Base-by-base conservation (phyloP, 495 filamentous ascomycete species). In the Podospora fimiseda region DNA sequence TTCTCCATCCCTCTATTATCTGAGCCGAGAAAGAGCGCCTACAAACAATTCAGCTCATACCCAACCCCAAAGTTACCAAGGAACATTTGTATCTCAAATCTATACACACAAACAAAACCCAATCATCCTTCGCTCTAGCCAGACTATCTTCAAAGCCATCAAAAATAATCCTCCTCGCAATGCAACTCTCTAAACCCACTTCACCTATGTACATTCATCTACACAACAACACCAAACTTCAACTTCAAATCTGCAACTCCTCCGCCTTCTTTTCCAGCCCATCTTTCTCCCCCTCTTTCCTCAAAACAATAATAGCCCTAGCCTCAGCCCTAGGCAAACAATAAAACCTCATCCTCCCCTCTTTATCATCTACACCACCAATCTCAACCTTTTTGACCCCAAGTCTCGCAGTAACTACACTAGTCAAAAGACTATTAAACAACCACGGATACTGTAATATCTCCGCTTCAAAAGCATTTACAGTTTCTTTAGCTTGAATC, bases 361-460 rank as follows among this genome's bases (percentile, higher is more conserved):
- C 51, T 33, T 43, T 49, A 5, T 60, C 52, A 16, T 38, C 49
- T 55, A 36, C 30, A n/a, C n/a, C n/a, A n/a, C n/a, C n/a, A n/a
- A n/a, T n/a, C n/a, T n/a, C n/a, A n/a, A n/a, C n/a, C n/a, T 38
- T 43, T 51, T 45, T 57, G 0, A 72, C 70, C 6, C 77, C 77
- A n/a, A 95, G 63, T 48, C 82, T 74, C 18, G 72, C 72, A 2
- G 79, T 83, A 7, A 95, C 84, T 6, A 96, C 82, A 2, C 79
- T 79, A 19, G 82, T 79, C 67, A 97, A 73, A 57, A 96, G 73
- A 9, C 87, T 84, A 0, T 85, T 80, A 63, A 93, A 96, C 9
- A 95, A 73, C 74, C 88, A 91, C 0, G 93, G 93, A 58, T 97
- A 89, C 60, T 96, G 89, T 58, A 95, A 70, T 50, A 96, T 82